A percentile compares a stretch with the other conserved stretches of the same genome.
phyloP scores from a whole-genome alignment of 2,329 filamentous ascomycete genomes.

The Emergomyces pasteurianus region DNA sequence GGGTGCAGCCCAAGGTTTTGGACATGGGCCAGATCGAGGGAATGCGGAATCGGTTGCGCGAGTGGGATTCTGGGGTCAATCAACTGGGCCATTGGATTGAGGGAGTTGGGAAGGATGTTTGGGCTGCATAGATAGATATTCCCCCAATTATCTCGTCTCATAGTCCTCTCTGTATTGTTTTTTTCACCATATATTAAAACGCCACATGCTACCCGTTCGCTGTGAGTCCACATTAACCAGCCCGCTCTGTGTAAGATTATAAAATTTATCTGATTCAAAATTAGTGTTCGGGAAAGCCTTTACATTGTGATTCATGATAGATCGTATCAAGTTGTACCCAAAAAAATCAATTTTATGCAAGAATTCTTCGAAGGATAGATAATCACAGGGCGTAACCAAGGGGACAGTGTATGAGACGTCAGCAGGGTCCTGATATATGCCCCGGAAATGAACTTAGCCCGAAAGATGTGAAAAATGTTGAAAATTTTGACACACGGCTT shows the following conservation, averaged over 20 bases:
- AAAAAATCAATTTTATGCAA: not conserved
- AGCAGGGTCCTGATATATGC: not conserved
- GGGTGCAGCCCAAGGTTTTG: slow-evolving; percentile 97
- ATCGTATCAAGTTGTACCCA: not conserved
- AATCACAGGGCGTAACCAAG: not conserved
- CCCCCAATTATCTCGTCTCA: not conserved
- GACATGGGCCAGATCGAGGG: slow-evolving; percentile 90
- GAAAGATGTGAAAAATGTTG: no score
- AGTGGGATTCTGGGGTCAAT: slow-evolving; percentile 96
- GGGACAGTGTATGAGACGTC: not conserved
- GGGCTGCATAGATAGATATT: slow-evolving; percentile 56
- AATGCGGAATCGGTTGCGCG: slow-evolving; percentile 76
- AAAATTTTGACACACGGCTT: not conserved
- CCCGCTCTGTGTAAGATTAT: not conserved
- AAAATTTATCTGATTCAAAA: not conserved
- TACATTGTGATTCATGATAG: not conserved
- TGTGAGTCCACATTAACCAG: not conserved
- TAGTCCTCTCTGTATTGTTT: not conserved
- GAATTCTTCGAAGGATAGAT: not conserved
- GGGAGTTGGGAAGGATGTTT: slow-evolving; percentile 83
- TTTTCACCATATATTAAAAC: not conserved
- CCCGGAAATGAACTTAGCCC: not conserved
- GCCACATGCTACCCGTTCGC: not conserved
- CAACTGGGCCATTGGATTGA: slow-evolving; percentile 96
- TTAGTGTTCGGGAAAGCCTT: not conserved